Evolutionary conservation across 2,329 filamentous ascomycete genomes (phyloP).

Genomic region (Colletotrichum horii): DNA sequence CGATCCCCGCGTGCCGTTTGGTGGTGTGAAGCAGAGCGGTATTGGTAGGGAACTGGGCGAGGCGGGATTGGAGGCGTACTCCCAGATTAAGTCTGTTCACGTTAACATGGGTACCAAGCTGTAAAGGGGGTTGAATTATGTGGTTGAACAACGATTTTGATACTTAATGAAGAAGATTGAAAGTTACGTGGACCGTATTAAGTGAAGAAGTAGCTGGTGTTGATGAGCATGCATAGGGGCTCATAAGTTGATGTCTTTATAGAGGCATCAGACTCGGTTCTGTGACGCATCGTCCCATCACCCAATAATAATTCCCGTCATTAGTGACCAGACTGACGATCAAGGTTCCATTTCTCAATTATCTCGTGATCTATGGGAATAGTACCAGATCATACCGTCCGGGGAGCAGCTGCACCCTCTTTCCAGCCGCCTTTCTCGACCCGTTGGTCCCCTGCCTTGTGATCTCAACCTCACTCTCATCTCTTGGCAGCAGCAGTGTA

Average conservation of each 20-base stretch:
- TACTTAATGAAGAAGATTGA: neutral
- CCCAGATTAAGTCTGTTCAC: constrained; percentile 50
- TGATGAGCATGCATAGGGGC: neutral
- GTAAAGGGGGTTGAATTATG: neutral
- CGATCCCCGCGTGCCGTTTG: constrained; percentile 49
- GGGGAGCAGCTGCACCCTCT: constrained; percentile 20
- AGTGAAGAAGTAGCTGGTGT: rapidly evolving
- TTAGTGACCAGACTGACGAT: neutral
- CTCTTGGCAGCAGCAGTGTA: constrained; percentile 23
- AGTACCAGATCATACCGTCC: constrained; percentile 23
- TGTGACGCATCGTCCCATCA: neutral
- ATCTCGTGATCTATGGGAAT: neutral
- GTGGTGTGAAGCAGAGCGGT: constrained; percentile 54
- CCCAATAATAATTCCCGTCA: neutral
- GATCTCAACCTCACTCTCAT: constrained; percentile 22
- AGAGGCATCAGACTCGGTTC: neutral
- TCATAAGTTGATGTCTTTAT: neutral
- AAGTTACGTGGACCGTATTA: neutral
- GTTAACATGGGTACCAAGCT: constrained; percentile 39
- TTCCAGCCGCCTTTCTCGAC: constrained; percentile 1
- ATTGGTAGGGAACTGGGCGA: constrained; percentile 51
- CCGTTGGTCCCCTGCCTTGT: neutral
- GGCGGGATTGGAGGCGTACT: constrained; percentile 48
- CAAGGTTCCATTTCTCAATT: rapidly evolving
- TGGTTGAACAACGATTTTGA: neutral